Conservation (phyloP, 306 rosid species). For the Rosa multiflora region DNA sequence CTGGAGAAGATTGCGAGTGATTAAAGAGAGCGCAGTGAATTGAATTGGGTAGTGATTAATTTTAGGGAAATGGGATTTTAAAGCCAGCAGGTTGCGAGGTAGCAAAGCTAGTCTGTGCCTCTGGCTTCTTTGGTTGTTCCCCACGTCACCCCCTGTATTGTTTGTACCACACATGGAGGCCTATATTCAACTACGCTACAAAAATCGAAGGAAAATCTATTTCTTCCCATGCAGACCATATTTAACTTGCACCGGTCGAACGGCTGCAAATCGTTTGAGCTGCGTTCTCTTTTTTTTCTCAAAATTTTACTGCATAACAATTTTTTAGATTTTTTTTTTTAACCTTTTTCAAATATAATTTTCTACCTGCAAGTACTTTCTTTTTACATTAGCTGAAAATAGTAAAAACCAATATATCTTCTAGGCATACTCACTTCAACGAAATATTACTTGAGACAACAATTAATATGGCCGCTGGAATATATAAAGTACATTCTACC, state of each 20-base stretch:
- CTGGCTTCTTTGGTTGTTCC: conserved; percentile 9
- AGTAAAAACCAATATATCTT: background rate
- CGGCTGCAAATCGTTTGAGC: too few species aligned
- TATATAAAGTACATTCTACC: too few species aligned
- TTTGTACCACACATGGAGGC: conserved; percentile 5
- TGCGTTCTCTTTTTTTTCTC: background rate
- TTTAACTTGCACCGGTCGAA: too few species aligned
- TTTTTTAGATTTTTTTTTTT: too few species aligned
- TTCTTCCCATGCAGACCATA: background rate
- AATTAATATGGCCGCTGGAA: too few species aligned
- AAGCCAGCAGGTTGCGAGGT: background rate
- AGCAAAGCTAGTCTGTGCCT: background rate
- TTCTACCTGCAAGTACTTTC: background rate
- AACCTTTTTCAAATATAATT: background rate
- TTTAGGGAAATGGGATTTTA: background rate
- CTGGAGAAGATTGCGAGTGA: background rate
- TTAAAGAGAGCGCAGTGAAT: background rate
- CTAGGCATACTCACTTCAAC: too few species aligned
- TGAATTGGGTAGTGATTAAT: background rate
- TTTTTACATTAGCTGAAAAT: background rate
- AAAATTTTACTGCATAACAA: background rate
- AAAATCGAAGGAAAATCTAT: too few species aligned
- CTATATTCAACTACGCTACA: background rate
- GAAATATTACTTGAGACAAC: too few species aligned
- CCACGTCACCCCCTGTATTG: conserved; percentile 10